phyloP scores from a whole-genome alignment of 2,329 filamentous ascomycete species.

The Sporothrix pseudoabietina region DNA sequence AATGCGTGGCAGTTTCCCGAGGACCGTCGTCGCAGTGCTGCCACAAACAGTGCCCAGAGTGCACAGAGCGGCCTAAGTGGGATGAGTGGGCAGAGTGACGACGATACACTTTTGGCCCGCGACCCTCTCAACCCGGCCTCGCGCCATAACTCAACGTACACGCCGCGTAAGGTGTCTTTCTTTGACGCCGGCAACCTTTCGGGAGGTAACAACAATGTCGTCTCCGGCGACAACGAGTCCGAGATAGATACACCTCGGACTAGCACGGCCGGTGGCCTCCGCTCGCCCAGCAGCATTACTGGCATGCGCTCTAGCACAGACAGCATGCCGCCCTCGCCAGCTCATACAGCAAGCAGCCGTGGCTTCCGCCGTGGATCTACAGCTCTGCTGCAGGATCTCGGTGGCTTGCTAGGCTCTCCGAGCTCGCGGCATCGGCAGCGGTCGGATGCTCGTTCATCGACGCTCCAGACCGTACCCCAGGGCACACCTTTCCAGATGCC shows the following conservation, averaged over 20 bases:
- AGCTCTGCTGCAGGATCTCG: conserved; percentile 61
- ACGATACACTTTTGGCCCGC: conserved; percentile 50
- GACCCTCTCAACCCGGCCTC: conserved; percentile 43
- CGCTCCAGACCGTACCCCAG: conserved; percentile 50
- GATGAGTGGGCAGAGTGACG: conserved; percentile 45
- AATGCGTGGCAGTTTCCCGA: conserved; percentile 54
- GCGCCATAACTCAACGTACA: conserved; percentile 47
- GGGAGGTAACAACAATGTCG: conserved; percentile 66
- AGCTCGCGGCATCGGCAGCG: conserved; percentile 23
- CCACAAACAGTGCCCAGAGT: conserved; percentile 39
- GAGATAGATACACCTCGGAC: conserved; percentile 42
- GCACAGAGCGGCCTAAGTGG: conserved; percentile 39
- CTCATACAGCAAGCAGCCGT: conserved; percentile 47
- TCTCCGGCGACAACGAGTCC: conserved; percentile 50
- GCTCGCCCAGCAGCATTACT: conserved; percentile 34
- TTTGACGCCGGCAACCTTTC: conserved; percentile 82
- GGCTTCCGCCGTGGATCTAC: conserved; percentile 59
- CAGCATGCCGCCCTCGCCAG: conserved; percentile 46
- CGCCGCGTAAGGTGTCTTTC: conserved; percentile 69
- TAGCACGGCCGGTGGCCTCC: conserved; percentile 44
- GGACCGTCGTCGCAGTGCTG: conserved; percentile 39
- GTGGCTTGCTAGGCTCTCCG: conserved; percentile 54
- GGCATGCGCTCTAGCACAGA: conserved; percentile 41
- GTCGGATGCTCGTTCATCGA: neutral
- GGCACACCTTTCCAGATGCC: conserved; percentile 24